Evolutionary conservation across 192 early-diverging fungal genomes (phyloP), one percentile per base, ranked within the genome.

Genomic region (Coemansia interrupta): DNA sequence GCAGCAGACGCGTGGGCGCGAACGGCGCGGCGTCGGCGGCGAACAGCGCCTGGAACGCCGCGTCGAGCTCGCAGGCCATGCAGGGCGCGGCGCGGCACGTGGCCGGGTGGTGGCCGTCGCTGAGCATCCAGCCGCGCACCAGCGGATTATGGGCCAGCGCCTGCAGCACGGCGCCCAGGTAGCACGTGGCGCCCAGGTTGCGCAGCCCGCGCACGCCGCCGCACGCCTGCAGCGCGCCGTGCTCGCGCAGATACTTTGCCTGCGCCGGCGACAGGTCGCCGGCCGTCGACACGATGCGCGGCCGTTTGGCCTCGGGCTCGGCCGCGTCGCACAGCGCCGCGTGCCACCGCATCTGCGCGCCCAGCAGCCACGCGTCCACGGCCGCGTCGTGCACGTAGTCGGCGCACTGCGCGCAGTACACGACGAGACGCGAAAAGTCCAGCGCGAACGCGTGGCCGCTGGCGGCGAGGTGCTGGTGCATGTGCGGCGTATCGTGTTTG

Each of bases 111-210:
- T 98, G 96, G 41, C 83, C 84, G 68, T 97, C 95, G 60, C 86
- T 88, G n/a, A 98, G 77, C 64, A 98, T 95, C 74, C 94, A 91
- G 5, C 83, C 87, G 60, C 87, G 85, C 44, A 98, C 66, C 15
- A 96, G 58, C 20, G 95, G 96, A 65, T 98, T 98, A 67, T 96
- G 93, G 15, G 90, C 77, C 54, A 98, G 83, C 17, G 88, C 84
- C 68, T 98, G 96, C 40, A 98, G 77, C 20, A 98, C 87, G 5
- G 89, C 90, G 68, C 92, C 94, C 84, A 98, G 93, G 60, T 93
- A 98, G 66, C 96, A 98, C 1, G 96, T 98, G 0, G 89, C 87
- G 14, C 96, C 96, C 80, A 98, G 84, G 57, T 98, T 98, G 29
- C 82, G 71, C 50, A 95, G 70, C 15, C 96, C 96, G n/a, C 96